Evolutionary conservation across 2,329 filamentous ascomycete genomes (phyloP), one percentile per base, ranked within the genome.

Genomic region (Stylonectria norvegica): DNA sequence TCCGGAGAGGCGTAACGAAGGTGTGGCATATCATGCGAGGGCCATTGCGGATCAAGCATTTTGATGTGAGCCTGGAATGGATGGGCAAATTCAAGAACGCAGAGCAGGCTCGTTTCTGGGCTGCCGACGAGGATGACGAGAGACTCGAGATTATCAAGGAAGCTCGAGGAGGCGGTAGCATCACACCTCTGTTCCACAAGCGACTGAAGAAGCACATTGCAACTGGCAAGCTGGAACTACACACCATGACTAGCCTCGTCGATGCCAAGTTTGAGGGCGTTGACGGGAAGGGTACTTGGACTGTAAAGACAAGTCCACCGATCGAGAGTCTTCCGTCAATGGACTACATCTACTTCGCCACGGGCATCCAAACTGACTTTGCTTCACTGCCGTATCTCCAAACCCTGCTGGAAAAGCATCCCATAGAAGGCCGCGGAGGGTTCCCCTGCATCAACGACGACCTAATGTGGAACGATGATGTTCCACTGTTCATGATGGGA

Each of bases 61-160:
- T 91, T 49, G 87, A 91, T 52, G 75, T 91, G 17, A 78, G 82
- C 41, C 71, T 91, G 2, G 74, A 78, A 34, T 93, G 87, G 87
- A 85, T 91, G 62, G 85, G 83, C 8, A 91, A 91, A 59, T 91
- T 86, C 61, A 81, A 83, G 40, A 91, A 91, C 58, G 76, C 80
- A 38, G 80, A 86, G 50, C 85, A 90, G 58, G 82, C 86, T 1
- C 73, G 75, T 0, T 93, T 90, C 61, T 90, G 85, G 83, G 79
- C 78, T 5, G 84, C 85, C 4, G 85, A 89, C 51, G 78, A 76
- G 5, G 82, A 88, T 44, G 74, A 80, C 18, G 76, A 90, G 61
- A 74, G 85, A 3, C 71, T 82, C 20, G 71, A 80, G 23, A 84
- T 86, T 62, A 73, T 86, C 47, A 71, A 73, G 48, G 63, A 70